These are phyloP conservation scores for Juglanconis sp. DNA, from an alignment of 2,329 filamentous ascomycete genomes.

Conservation along the genomic window DNA sequence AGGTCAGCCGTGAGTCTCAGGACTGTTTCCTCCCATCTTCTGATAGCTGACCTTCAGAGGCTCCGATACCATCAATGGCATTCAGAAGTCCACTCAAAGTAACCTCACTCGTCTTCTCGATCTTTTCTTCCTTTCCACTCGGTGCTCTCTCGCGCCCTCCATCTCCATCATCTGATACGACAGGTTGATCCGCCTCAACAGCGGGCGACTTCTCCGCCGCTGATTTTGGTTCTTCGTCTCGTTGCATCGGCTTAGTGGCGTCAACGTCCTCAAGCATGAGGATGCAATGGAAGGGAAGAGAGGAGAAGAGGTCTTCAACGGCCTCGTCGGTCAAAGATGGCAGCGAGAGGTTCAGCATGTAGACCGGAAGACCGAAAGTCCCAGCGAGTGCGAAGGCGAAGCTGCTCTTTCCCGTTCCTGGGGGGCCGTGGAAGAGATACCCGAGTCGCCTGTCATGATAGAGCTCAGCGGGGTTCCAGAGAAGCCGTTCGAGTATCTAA, in stretches of 20 bases:
- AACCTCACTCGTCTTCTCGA: not conserved
- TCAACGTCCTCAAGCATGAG: constrained; percentile 16
- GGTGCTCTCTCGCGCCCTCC: not conserved
- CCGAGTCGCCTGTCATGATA: constrained; percentile 1
- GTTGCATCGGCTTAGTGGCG: constrained; percentile 9
- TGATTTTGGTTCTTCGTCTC: not conserved
- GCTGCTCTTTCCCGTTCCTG: constrained; percentile 15
- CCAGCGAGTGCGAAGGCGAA: constrained; percentile 14
- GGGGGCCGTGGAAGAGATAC: constrained; percentile 16
- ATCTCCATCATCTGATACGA: not conserved
- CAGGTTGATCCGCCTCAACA: too few species aligned
- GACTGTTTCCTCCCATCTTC: not conserved
- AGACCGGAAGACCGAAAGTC: constrained; percentile 11
- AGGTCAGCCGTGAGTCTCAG: not conserved
- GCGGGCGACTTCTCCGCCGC: too few species aligned
- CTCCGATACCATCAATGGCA: constrained; percentile 13
- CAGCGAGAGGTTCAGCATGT: constrained; percentile 15
- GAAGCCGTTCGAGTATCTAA: too few species aligned
- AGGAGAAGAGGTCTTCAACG: constrained; percentile 8
- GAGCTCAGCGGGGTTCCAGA: too few species aligned
- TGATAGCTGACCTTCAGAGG: constrained; percentile 12
- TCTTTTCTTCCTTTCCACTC: not conserved
- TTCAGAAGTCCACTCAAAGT: constrained; percentile 16
- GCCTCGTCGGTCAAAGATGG: constrained; percentile 4
- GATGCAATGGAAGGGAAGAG: constrained; percentile 10